Base-by-base conservation (phyloP, 1,284 basidiomycete species). In the Gomphus bonarii region DNA sequence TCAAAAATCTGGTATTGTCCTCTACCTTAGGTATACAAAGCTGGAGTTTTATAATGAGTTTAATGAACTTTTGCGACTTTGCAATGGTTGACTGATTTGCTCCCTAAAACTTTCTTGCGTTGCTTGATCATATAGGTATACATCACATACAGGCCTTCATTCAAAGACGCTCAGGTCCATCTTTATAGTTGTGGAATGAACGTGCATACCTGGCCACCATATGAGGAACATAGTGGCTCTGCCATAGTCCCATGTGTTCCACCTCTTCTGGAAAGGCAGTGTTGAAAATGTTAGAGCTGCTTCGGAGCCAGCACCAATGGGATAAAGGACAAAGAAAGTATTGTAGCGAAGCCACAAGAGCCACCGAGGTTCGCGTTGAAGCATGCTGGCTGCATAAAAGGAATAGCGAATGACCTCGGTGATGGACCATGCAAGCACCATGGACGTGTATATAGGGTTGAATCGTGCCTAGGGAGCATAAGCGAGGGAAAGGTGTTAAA, bases 361-460 rank as follows among this genome's bases (percentile, higher is more conserved):
- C 31, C 67, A 28, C 52, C 66, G 67, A 7, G 80, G 75, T 61
- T 77, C 61, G 48, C 43, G 36, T 7, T 78, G 80, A 48, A 89
- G 64, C 9, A 97, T 79, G 50, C 76, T 76, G 65, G 78, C 76
- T 3, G 88, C 85, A 72, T 99, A 99, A 75, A 89, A 97, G 8
- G 84, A 72, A 72, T 99, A 99, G 30, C 95, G 90, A 61, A 97
- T 84, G 55, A 93, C 81, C 70, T 99, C 95, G 43, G 94, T 93
- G 58, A 88, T 64, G 1, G 89, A 86, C 95, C 95, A 99, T 0
- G 95, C 91, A 61, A 97, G 72, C 55, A 98, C 80, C 92, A 97
- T 95, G 52, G 86, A 85, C 3, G 91, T 82, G 74, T 91, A 98
- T 35, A 93, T 72, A 2, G 95, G 90, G 66, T 82, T 87, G 4